These are phyloP conservation scores for Fomitiporia mediterranea DNA, from an alignment of 1,284 basidiomycete genomes.

Conservation along the genomic window DNA sequence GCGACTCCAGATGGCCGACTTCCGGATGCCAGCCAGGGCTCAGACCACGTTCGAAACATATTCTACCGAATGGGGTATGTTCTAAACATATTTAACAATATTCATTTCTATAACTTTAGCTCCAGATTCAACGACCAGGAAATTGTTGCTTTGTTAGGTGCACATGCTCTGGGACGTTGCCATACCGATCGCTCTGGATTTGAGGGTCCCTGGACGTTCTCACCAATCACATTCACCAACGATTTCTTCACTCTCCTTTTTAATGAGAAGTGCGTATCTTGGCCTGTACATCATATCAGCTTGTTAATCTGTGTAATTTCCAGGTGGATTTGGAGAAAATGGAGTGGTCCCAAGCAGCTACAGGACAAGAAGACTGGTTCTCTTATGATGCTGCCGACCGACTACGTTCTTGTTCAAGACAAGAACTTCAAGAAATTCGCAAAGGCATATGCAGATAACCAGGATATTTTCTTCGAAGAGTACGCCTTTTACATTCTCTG, in stretches of 20 bases:
- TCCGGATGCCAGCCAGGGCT: slow-evolving; percentile 83
- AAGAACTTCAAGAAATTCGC: slow-evolving; percentile 86
- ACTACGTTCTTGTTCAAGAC: slow-evolving; percentile 80
- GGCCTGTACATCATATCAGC: neutral
- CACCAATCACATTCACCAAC: slow-evolving; percentile 84
- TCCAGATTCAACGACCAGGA: slow-evolving; percentile 89
- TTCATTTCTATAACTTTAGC: slow-evolving; percentile 8
- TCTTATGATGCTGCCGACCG: slow-evolving; percentile 95
- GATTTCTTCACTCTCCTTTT: slow-evolving; percentile 88
- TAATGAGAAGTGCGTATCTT: slow-evolving; percentile 67
- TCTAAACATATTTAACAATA: slow-evolving; percentile 2
- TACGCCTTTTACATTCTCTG: slow-evolving; percentile 36
- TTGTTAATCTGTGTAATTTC: neutral
- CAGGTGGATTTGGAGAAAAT: slow-evolving; percentile 80
- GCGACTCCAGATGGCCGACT: slow-evolving; percentile 92
- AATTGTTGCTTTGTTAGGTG: slow-evolving; percentile 92
- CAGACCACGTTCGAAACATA: slow-evolving; percentile 83
- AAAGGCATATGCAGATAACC: slow-evolving; percentile 78
- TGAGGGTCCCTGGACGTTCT: slow-evolving; percentile 90
- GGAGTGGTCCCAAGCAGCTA: slow-evolving; percentile 91
- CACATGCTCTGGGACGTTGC: slow-evolving; percentile 94
- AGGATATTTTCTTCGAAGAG: slow-evolving; percentile 89
- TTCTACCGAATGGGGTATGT: slow-evolving; percentile 85
- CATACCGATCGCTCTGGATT: slow-evolving; percentile 83
- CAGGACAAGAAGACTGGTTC: slow-evolving; percentile 86